Evolutionary conservation across 2,329 filamentous ascomycete species (phyloP), one percentile per base, ranked within the genome.

Genomic region (Claviceps maximensis): DNA sequence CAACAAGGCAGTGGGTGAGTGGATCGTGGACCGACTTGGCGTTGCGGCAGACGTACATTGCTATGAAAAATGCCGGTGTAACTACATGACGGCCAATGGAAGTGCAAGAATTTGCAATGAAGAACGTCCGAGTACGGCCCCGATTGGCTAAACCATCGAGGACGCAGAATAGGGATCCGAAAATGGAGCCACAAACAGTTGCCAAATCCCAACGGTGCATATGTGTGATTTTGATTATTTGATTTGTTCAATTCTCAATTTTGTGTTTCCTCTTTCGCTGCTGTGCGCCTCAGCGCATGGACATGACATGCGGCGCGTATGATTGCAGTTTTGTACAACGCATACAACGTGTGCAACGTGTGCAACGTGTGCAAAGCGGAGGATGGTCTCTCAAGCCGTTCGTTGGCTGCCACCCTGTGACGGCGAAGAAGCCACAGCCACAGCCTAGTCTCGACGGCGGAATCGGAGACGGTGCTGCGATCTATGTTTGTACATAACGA

Each of bases 1-100:
- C 54, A 50, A 48, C 51, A 21, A 27, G 42, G 41, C 33, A n/a
- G 54, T 50, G 47, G 50, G 52, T 50, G 27, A n/a, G 54, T 50
- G 47, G 50, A 55, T 50, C 52, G 12, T 50, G 23, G 29, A 33
- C 50, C 49, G 47, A 52, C 46, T 25, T 52, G 52, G 46, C 49
- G 15, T 51, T 36, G 21, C 31, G 41, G 47, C 27, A 53, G 41
- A 47, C 45, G 40, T 47, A 53, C 23, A 27, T 45, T 33, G 47
- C 42, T 29, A 19, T 38, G 33, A 47, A 25, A 41, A 21, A 50
- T 31, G 33, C 7, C 42, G 19, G 50, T 31, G n/a, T 23, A 15
- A 25, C 3, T 4, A 15, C 47, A 45, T 41, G 19, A 17, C 23
- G 23, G 31, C 52, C 52, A 53, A 47, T 47, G 21, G 23, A 29